phyloP scores from a whole-genome alignment of 2,329 filamentous ascomycete species.

The Fusarium miscanthi region DNA sequence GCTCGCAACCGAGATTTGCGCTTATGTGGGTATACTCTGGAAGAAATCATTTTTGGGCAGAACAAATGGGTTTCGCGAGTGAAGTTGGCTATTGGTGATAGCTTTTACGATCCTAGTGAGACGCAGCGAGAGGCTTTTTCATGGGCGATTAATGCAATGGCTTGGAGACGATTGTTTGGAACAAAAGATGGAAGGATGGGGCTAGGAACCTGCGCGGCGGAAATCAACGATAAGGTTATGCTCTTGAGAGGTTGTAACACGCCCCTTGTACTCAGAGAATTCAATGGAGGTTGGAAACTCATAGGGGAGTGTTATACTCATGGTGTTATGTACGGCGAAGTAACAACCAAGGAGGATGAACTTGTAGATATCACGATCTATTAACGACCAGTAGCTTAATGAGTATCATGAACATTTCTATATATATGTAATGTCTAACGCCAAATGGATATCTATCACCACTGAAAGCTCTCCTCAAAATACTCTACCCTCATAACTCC shows the following conservation, averaged over 20 bases:
- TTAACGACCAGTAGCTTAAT: background rate
- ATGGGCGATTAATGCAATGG: conserved; percentile 12
- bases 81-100: background rate
- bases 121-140: background rate
- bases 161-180: background rate
- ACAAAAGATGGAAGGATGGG: conserved; percentile 8
- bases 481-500: conserved; percentile 51
- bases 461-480: conserved; percentile 58
- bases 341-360: rapidly evolving
- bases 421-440: background rate
- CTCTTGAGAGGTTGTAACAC: background rate
- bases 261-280: background rate
- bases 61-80: too few relatives aligned
- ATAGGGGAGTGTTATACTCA: conserved; percentile 6
- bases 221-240: background rate
- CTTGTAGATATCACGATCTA: background rate
- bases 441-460: conserved; percentile 43
- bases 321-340: conserved; percentile 10
- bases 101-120: background rate
- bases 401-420: background rate
- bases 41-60: too few relatives aligned
- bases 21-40: too few relatives aligned
- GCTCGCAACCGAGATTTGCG: too few relatives aligned
- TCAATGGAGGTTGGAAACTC: rapidly evolving
- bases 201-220: background rate